phyloP scores from a whole-genome alignment of 2,329 filamentous ascomycete genomes.

The Paecilomyces variotii region DNA sequence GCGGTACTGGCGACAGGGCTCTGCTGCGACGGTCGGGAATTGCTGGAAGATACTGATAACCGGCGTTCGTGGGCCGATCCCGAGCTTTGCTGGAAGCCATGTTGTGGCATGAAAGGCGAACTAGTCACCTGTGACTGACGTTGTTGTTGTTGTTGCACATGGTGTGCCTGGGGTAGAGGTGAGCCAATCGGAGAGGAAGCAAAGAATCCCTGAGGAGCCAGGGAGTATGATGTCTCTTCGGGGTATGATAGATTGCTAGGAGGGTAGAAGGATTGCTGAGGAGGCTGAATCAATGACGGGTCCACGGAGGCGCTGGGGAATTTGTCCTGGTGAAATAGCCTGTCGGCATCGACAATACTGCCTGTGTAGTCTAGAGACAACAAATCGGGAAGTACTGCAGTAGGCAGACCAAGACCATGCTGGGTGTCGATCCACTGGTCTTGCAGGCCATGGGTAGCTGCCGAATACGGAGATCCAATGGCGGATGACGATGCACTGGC shows the following conservation, averaged over 20 bases:
- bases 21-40: conserved; percentile 55
- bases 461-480: conserved; percentile 59
- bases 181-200: conserved; percentile 30
- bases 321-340: conserved; percentile 35
- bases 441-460: conserved; percentile 50
- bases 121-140: conserved; percentile 23
- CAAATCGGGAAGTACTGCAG: conserved; percentile 55
- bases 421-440: conserved; percentile 50
- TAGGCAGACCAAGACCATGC: conserved; percentile 52
- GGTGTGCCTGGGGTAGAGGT: conserved; percentile 21
- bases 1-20: conserved; percentile 54
- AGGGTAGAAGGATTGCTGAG: conserved; percentile 22
- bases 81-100: conserved; percentile 48
- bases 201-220: conserved; percentile 21
- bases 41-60: conserved; percentile 62
- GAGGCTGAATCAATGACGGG: conserved; percentile 51
- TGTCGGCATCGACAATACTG: conserved; percentile 35
- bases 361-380: conserved; percentile 47
- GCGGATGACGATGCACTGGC: conserved; percentile 55
- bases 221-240: conserved; percentile 22
- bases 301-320: conserved; percentile 38
- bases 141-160: conserved; percentile 17
- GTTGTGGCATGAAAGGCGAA: conserved; percentile 59
- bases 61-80: conserved; percentile 45
- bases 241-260: conserved; percentile 25